Percentiles rank a stretch among this genome's conserved stretches.
These are phyloP conservation scores for Suillus plorans DNA, from an alignment of 768 basidiomycete species.

Conservation along the genomic window DNA sequence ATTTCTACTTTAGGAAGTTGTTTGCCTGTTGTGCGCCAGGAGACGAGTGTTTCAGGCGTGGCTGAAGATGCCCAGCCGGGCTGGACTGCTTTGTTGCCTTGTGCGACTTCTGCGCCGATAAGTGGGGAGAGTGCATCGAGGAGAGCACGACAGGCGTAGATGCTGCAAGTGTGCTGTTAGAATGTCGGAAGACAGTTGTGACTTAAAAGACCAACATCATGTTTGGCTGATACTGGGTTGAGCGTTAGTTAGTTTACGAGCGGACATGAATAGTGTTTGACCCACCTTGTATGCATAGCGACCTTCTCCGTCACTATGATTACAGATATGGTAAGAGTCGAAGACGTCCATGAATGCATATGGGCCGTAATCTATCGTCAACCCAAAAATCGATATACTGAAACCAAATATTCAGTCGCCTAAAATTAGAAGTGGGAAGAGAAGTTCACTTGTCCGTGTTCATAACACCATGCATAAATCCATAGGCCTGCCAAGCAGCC, in stretches of 20 bases:
- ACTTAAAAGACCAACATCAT: constrained; percentile 60
- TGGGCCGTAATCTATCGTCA: constrained; percentile 84
- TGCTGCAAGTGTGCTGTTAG: constrained; percentile 35
- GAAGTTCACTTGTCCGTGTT: constrained; percentile 89
- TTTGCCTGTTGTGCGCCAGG: constrained; percentile 61
- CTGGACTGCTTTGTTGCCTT: constrained; percentile 44
- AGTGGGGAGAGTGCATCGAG: constrained; percentile 80
- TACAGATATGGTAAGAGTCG: constrained; percentile 84
- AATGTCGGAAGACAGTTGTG: neutral
- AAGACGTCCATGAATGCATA: constrained; percentile 97
- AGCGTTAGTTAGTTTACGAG: constrained; percentile 11
- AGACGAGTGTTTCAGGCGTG: constrained; percentile 51
- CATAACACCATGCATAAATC: constrained; percentile 95
- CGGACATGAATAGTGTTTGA: neutral
- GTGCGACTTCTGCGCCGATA: constrained; percentile 76
- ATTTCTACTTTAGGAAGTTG: constrained; percentile 58
- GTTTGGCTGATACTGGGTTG: constrained; percentile 61
- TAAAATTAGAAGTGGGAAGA: neutral
- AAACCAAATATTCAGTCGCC: constrained; percentile 10
- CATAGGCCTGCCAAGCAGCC: constrained; percentile 93
- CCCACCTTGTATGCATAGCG: constrained; percentile 70
- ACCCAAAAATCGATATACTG: constrained; percentile 71
- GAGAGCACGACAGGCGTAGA: constrained; percentile 78
- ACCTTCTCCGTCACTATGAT: constrained; percentile 78
- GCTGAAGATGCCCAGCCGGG: constrained; percentile 65